phyloP scores from a whole-genome alignment of 148 eudicot genomes.

The Rhododendron griersonianum region DNA sequence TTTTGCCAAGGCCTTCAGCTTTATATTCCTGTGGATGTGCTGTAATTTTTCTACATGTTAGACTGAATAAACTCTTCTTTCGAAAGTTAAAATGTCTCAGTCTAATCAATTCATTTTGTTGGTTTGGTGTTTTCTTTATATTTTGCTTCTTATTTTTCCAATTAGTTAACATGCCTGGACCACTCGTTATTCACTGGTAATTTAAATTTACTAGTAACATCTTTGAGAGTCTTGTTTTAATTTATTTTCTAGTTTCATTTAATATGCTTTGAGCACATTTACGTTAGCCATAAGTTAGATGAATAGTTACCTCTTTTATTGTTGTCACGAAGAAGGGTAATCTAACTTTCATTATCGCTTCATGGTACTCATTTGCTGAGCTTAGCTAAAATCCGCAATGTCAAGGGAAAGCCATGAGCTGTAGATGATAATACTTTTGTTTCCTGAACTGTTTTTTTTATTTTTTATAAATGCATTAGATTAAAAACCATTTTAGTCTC shows the following conservation, averaged over 20 bases:
- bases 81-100: neutral
- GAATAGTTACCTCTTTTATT: neutral
- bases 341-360: neutral
- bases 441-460: neutral
- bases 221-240: neutral
- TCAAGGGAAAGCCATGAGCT: neutral
- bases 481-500: neutral
- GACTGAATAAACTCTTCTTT: neutral
- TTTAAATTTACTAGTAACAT: neutral
- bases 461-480: too few relatives aligned
- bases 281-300: neutral
- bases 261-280: neutral
- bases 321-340: neutral
- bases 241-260: neutral
- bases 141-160: conserved; percentile 2
- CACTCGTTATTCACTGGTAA: neutral
- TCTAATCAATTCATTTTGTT: neutral
- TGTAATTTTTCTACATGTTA: neutral
- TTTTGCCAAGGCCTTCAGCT: conserved; percentile 1
- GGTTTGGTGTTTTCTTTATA: neutral
- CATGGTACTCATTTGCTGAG: neutral
- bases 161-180: neutral
- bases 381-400: neutral
- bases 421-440: neutral
- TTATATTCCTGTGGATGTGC: neutral